Base-by-base conservation (phyloP, 2,329 filamentous ascomycete species). In the Verticillium klebahnii region DNA sequence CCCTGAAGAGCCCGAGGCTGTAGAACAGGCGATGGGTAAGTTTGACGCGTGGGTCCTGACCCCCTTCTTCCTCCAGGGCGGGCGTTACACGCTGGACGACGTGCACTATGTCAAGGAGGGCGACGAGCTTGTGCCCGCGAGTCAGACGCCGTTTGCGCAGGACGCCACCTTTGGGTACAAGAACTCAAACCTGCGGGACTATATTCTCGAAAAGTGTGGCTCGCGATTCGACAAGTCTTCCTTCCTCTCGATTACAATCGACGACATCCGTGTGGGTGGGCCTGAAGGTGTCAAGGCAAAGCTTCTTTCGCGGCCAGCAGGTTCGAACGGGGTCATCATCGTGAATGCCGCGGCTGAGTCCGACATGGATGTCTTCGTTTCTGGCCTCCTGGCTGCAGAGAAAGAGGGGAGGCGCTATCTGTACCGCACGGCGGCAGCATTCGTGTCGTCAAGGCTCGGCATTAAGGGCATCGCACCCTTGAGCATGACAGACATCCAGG, bases 61-160 rank as follows among this genome's bases (percentile, higher is more conserved):
- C 0, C 85, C 85, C 0, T 86, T 86, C 69, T 87, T 87, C 68
- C 73, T 81, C 3, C 83, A 87, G 65, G 85, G 85, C 6, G 84
- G 85, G 0, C 69, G 85, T 2, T 82, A 82, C 54, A 87, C 84
- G 0, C 83, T 86, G 15, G 68, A 80, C 32, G 80, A 87, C 67
- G 77, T 86, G 1, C 84, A 87, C 67, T 87, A 86, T 62, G 84
- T 87, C 8, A 77, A 78, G 1, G 83, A 86, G 55, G 78, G 78
- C 0, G 78, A 79, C 1, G 67, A 66, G 0, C 66, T 84, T 2
- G 77, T 84, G 0, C 82, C 84, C 0, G 82, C 83, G 0, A 80
- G 77, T 0, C 72, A 79, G 36, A 86, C 84, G 0, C 83, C 81
- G 0, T 86, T 87, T 62, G 84, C 84, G 0, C 77, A 77, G 32